Evolutionary conservation across 192 early-diverging fungal species (phyloP).

Genomic region (Mortierella claussenii): DNA sequence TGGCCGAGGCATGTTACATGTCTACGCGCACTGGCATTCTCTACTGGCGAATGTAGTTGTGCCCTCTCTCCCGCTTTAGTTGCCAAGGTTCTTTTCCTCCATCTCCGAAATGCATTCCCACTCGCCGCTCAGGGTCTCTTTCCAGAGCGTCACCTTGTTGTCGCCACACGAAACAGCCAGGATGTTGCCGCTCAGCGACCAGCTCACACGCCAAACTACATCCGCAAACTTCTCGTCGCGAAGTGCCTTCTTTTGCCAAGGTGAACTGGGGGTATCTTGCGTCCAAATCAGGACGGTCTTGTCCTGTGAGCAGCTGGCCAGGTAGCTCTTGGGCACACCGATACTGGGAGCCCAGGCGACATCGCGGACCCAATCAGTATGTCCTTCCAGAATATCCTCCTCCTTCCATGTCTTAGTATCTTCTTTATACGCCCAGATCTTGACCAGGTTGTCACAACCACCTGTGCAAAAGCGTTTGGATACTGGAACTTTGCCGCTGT

Average conservation of each 20-base stretch:
- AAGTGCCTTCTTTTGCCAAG: conserved; percentile 83
- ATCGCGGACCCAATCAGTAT: conserved; percentile 98
- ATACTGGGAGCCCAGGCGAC: conserved; percentile 97
- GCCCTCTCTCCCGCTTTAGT: too few species aligned
- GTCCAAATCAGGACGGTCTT: conserved; percentile 97
- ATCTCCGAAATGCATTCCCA: conserved; percentile 90
- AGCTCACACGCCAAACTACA: conserved; percentile 98
- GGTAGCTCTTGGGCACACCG: conserved; percentile 87
- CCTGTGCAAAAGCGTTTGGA: conserved; percentile 89
- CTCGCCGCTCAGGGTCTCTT: conserved; percentile 91
- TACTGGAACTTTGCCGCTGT: conserved; percentile 66
- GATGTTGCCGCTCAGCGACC: conserved; percentile 95
- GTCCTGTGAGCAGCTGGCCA: conserved; percentile 98
- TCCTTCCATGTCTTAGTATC: conserved; percentile 85
- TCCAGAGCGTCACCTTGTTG: conserved; percentile 97
- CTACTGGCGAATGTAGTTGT: too few species aligned
- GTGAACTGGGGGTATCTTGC: conserved; percentile 72
- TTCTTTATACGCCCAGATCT: conserved; percentile 91
- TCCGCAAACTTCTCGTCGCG: conserved; percentile 87
- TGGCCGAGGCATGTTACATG: too few species aligned
- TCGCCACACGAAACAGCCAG: conserved; percentile 97
- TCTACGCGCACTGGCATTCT: too few species aligned
- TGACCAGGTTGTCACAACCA: conserved; percentile 96
- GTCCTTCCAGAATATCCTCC: conserved; percentile 84
- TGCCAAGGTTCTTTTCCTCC: conserved; percentile 47